These are phyloP conservation scores for Candida alai DNA, from an alignment of 805 yeast genomes.

Conservation along the genomic window DNA sequence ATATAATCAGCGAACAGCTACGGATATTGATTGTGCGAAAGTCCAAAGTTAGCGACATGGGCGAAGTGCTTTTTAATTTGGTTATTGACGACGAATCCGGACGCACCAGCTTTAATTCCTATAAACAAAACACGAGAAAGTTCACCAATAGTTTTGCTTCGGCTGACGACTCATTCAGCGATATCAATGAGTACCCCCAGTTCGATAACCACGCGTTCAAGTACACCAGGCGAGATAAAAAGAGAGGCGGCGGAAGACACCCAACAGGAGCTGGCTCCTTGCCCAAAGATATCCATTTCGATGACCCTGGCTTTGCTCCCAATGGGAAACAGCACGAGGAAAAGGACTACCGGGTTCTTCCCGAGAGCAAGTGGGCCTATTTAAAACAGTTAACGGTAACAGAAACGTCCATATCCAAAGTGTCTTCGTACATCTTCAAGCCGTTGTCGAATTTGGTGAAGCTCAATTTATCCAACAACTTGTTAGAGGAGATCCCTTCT, in stretches of 20 bases:
- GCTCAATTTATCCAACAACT: conserved; percentile 55
- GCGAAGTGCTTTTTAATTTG: conserved; percentile 48
- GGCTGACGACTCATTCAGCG: conserved; percentile 14
- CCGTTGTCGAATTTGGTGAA: conserved; percentile 40
- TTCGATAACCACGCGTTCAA: conserved; percentile 21
- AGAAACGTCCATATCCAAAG: conserved; percentile 35
- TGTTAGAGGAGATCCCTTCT: conserved; percentile 47
- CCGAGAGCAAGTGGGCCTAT: conserved; percentile 38
- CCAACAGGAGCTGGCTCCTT: conserved; percentile 25
- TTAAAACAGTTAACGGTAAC: conserved; percentile 39
- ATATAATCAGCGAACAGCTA: conserved; percentile 48
- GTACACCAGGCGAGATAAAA: conserved; percentile 21
- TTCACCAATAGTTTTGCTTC: conserved; percentile 5
- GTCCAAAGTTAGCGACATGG: conserved; percentile 47
- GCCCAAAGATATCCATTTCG: conserved; percentile 15
- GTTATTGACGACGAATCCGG: conserved; percentile 52
- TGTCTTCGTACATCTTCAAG: conserved; percentile 33
- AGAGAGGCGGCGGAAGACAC: conserved; percentile 15
- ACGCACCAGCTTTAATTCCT: conserved; percentile 29
- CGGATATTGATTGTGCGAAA: conserved; percentile 53
- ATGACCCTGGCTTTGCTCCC: conserved; percentile 1
- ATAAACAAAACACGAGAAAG: conserved; percentile 12
- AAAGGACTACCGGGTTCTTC: conserved; percentile 21
- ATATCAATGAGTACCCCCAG: conserved; percentile 10
- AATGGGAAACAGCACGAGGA: not conserved